Evolutionary conservation across 2,329 filamentous ascomycete species (phyloP).

Genomic region (Apiospora malaysiana): DNA sequence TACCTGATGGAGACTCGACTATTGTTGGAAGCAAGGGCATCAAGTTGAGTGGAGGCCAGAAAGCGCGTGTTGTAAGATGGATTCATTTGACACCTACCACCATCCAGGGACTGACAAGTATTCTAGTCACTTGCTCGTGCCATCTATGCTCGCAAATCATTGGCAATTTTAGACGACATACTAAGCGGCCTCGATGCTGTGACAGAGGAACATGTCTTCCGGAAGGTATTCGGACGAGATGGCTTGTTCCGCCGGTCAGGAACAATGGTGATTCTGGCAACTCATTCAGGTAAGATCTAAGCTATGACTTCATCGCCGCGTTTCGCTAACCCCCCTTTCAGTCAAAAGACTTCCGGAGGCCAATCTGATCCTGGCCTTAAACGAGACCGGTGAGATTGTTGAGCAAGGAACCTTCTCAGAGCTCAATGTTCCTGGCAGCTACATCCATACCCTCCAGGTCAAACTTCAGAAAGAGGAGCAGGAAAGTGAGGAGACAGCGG

Average conservation of each 20-base stretch:
- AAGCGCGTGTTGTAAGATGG: slow-evolving; percentile 26
- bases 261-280: slow-evolving; percentile 37
- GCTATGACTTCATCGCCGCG: not conserved
- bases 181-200: slow-evolving; percentile 29
- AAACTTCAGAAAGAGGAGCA: slow-evolving; percentile 21
- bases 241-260: slow-evolving; percentile 26
- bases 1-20: slow-evolving; percentile 35
- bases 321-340: not conserved
- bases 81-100: not conserved
- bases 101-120: not conserved
- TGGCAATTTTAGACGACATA: slow-evolving; percentile 30
- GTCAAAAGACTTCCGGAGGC: slow-evolving; percentile 37
- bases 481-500: not conserved
- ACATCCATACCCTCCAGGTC: slow-evolving; percentile 40
- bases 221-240: slow-evolving; percentile 24
- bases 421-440: slow-evolving; percentile 40
- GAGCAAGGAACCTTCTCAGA: slow-evolving; percentile 43
- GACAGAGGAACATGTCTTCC: slow-evolving; percentile 27
- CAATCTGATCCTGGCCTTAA: slow-evolving; percentile 42
- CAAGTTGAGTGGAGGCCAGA: slow-evolving; percentile 38
- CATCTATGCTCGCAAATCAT: slow-evolving; percentile 27
- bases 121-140: slow-evolving; percentile 30
- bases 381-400: slow-evolving; percentile 36
- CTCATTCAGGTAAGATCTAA: slow-evolving; percentile 27
- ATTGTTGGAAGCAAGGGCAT: slow-evolving; percentile 37